phyloP scores from a whole-genome alignment of 2,329 filamentous ascomycete genomes.

The Blumeria graminis region DNA sequence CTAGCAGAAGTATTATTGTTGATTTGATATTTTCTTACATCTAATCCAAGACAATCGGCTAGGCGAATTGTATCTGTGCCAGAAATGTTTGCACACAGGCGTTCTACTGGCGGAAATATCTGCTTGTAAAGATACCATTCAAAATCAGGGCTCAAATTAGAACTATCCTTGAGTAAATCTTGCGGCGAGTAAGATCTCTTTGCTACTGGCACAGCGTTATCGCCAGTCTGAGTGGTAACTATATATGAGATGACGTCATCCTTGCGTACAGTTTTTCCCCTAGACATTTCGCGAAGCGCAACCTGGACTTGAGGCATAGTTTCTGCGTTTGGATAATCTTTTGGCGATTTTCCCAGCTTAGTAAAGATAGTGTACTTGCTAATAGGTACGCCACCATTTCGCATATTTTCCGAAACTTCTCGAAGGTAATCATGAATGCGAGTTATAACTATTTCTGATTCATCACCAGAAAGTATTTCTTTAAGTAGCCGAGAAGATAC shows the following conservation, averaged over 20 bases:
- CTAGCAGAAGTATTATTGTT: conserved; percentile 28
- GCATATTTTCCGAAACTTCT: conserved; percentile 68
- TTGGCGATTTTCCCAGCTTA: conserved; percentile 81
- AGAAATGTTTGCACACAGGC: conserved; percentile 83
- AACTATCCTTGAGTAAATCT: conserved; percentile 58
- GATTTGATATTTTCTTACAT: conserved; percentile 66
- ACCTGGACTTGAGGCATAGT: conserved; percentile 96
- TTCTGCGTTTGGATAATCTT: conserved; percentile 82
- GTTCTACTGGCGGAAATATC: conserved; percentile 91
- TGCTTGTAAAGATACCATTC: conserved; percentile 98
- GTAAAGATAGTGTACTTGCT: conserved; percentile 96
- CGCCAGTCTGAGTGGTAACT: conserved; percentile 49
- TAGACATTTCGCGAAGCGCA: conserved; percentile 63
- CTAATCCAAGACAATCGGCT: conserved; percentile 81
- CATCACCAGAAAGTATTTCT: conserved; percentile 82
- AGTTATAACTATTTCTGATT: conserved; percentile 65
- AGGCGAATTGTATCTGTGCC: conserved; percentile 79
- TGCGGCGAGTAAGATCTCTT: conserved; percentile 76
- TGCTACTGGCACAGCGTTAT: conserved; percentile 41
- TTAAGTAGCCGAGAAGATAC: conserved; percentile 77
- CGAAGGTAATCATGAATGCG: conserved; percentile 86
- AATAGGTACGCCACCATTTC: conserved; percentile 45
- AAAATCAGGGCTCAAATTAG: conserved; percentile 62
- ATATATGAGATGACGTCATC: conserved; percentile 95
- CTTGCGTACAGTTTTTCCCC: conserved; percentile 69